Evolutionary conservation across 2,329 filamentous ascomycete genomes (phyloP).

Genomic region (Ophioceras dolichostomum): DNA sequence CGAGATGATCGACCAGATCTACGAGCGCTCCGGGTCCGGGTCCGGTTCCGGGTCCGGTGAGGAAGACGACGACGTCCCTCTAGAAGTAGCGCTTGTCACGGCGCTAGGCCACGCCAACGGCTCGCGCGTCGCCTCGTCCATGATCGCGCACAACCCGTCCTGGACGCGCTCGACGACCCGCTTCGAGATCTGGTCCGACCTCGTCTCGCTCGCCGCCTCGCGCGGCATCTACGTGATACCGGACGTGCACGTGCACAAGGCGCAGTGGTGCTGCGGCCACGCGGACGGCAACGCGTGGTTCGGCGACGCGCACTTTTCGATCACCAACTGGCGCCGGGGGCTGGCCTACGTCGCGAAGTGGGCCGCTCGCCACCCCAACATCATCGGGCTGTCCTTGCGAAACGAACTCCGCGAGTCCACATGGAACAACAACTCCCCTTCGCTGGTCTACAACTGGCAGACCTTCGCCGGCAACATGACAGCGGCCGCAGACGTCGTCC

Average conservation of each 20-base stretch:
- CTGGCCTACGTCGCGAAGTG: constrained; percentile 36
- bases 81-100: constrained; percentile 23
- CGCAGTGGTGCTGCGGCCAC: constrained; percentile 31
- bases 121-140: constrained; percentile 28
- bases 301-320: constrained; percentile 40
- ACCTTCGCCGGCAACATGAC: constrained; percentile 30
- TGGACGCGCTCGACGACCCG: constrained; percentile 35
- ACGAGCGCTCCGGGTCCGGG: constrained; percentile 19
- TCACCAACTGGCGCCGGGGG: constrained; percentile 40
- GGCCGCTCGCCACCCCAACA: constrained; percentile 24
- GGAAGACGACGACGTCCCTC: constrained; percentile 24
- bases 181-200: constrained; percentile 26
- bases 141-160: constrained; percentile 34
- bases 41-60: constrained; percentile 12
- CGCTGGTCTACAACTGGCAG: constrained; percentile 30
- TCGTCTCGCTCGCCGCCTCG: constrained; percentile 18
- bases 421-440: constrained; percentile 20
- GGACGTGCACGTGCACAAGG: constrained; percentile 26
- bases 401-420: constrained; percentile 27
- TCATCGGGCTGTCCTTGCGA: constrained; percentile 26
- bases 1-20: constrained; percentile 40
- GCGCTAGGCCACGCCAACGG: constrained; percentile 34
- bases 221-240: constrained; percentile 26
- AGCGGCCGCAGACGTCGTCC: constrained; percentile 26
- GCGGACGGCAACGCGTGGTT: constrained; percentile 42